phyloP scores from a whole-genome alignment of 2,329 filamentous ascomycete species.

The Sclerotinia glacialis region DNA sequence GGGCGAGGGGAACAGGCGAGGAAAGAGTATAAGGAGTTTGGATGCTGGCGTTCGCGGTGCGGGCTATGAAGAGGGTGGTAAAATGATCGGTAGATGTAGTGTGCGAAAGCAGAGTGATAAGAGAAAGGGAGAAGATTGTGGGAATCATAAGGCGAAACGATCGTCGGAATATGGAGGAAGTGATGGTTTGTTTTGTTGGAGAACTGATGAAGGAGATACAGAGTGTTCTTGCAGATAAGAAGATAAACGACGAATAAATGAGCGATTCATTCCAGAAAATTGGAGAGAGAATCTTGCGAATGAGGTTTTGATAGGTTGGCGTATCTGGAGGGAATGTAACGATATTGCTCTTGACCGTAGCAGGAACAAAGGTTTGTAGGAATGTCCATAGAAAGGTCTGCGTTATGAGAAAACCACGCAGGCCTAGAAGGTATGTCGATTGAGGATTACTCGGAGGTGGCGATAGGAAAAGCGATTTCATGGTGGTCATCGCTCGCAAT shows the following conservation, averaged over 20 bases:
- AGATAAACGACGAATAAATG: constrained; percentile 47
- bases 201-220: constrained; percentile 44
- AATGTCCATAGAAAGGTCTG: constrained; percentile 47
- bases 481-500: background rate
- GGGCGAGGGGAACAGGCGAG: constrained; percentile 42
- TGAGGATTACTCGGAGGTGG: background rate
- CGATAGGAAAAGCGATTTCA: background rate
- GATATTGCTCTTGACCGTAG: constrained; percentile 37
- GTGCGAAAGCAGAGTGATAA: constrained; percentile 42
- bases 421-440: constrained; percentile 18
- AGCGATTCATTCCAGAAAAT: constrained; percentile 46
- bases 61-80: constrained; percentile 42
- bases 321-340: constrained; percentile 39
- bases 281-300: constrained; percentile 47
- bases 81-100: constrained; percentile 36
- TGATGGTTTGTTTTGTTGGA: constrained; percentile 40
- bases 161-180: constrained; percentile 45
- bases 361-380: constrained; percentile 46
- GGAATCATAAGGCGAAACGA: constrained; percentile 45
- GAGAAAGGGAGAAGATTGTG: constrained; percentile 42
- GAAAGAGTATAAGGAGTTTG: constrained; percentile 37
- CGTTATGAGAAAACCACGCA: constrained; percentile 29
- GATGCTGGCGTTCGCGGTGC: constrained; percentile 43
- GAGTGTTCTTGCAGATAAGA: constrained; percentile 45
- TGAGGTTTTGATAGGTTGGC: constrained; percentile 42